Base-by-base conservation (phyloP, 306 rosid species). In the Quercus glauca region DNA sequence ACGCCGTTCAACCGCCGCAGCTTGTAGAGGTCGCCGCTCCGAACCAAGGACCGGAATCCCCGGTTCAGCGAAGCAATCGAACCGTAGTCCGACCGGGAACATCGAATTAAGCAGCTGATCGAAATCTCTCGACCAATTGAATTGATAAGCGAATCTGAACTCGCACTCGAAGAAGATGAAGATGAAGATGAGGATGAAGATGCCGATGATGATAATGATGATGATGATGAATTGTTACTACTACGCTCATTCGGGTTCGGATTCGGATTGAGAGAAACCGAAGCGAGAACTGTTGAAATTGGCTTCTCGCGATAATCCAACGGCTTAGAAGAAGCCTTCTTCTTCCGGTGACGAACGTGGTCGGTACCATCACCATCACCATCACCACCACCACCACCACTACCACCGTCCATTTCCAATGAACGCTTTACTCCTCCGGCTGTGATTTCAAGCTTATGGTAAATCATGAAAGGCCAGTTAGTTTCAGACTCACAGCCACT, bases 41-140 rank as follows among this genome's bases (percentile, higher is more conserved):
- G 85, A 76, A 94, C 78, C 78, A 92, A 78, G 6, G 82, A 83
- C 7, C 92, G 81, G 63, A 94, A 94, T 70, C 97, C 90, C 76
- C 80, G 82, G 77, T 87, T 92, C 83, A 94, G 53, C 0, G 85
- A 89, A 55, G 98, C 97, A 53, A 94, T 88, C 29, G 82, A 65
- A 75, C 97, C 97, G 25, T 89, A 94, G 71, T 89, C 94, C 0
- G 97, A 94, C 84, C 98, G 83, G 1, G 98, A 94, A 73, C 97
- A 94, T 18, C 90, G 92, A 73, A 93, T 85, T 15, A 94, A 88
- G 73, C 97, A 89, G 8, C 91, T 85, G 1, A 91, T 87, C 14
- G 97, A 92, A 84, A 91, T 94, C 84, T 94, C 98, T 2, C 91
- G 79, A 70, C 89, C 94, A 87, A 94, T 89, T 19, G 85, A 78